Evolutionary conservation across 2,329 filamentous ascomycete genomes (phyloP).

Genomic region (Aspergillus neoniger): DNA sequence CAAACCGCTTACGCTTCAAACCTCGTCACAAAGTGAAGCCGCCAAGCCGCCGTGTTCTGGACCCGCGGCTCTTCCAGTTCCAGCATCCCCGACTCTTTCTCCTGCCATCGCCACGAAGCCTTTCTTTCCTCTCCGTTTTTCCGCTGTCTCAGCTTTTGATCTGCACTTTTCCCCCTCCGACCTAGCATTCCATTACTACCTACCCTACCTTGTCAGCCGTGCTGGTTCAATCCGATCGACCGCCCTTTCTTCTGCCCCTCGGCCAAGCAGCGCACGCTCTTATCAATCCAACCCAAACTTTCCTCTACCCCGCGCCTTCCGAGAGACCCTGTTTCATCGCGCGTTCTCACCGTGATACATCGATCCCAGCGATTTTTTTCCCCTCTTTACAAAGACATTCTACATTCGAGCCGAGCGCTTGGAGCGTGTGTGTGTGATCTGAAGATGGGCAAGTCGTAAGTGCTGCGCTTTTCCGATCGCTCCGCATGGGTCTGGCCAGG

Average conservation of each 20-base stretch:
- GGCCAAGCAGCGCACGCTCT: conserved; percentile 19
- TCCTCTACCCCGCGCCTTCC: conserved; percentile 26
- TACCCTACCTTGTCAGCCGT: not conserved
- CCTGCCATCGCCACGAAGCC: conserved; percentile 9
- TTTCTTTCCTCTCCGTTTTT: not conserved
- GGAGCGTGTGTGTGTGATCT: conserved; percentile 18
- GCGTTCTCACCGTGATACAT: not conserved
- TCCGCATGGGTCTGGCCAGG: conserved; percentile 12
- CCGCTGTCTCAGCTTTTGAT: not conserved
- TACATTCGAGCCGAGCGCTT: not conserved
- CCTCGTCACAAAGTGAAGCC: not conserved
- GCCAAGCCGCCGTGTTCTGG: conserved; percentile 27
- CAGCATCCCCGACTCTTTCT: conserved; percentile 19
- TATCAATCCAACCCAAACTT: conserved; percentile 19
- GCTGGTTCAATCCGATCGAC: not conserved
- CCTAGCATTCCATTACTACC: not conserved
- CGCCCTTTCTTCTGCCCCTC: conserved; percentile 4
- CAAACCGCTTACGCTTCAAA: conserved; percentile 1
- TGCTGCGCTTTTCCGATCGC: conserved; percentile 15
- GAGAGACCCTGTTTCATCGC: conserved; percentile 13
- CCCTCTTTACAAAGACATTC: not conserved
- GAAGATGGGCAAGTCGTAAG: conserved; percentile 44
- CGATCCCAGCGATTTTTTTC: not conserved
- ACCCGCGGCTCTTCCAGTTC: conserved; percentile 24
- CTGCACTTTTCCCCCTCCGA: not conserved